Evolutionary conservation across 805 yeast species (phyloP), one percentile per base, ranked within the genome.

Genomic region (Saccharomyces paradoxus): DNA sequence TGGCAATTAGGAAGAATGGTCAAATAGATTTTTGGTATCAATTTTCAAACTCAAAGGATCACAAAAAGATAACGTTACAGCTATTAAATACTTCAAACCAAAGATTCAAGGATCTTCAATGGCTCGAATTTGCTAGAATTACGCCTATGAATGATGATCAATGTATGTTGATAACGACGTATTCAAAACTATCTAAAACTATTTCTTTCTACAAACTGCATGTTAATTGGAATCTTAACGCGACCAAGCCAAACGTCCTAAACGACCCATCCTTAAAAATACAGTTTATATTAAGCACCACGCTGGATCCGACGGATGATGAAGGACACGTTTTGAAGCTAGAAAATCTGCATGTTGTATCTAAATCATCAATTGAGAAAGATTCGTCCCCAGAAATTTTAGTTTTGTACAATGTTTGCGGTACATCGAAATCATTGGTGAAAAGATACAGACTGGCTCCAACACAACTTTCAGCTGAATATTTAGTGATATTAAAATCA

Each of bases 11-110:
- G 55, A 65, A 60, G 49, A 69, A 68, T 53, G 72, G 72, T 24
- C 71, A 69, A 53, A 56, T 70, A 41, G 72, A 68, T 54, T 67
- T 70, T 48, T 70, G 74, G 74, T 70, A 70, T 50, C 73, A 70
- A 53, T 67, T 70, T 51, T 70, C 73, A 12, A 70, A 70, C 53
- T 70, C 74, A 1, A 70, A 69, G 50, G 72, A 68, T 51, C 71
- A 68, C 53, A 70, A 69, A 50, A 70, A 70, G 52, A 64, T 69
- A 1, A 64, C 69, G 1, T 53, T 67, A 27, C 71, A 69, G 44
- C 50, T 70, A n/a, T 55, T 60, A 37, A 56, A 58, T 28, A 46
- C 58, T 10, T 63, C 60, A 28, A 60, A 62, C 31, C 60, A 58
- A 48, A 57, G 63, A 26, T 52, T 52, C 4, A 64, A 66, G 41